A percentile compares a stretch with the other conserved stretches of the same genome.
These are phyloP conservation scores for Amphirosellinia nigrospora DNA, from an alignment of 495 filamentous ascomycete species.

Conservation along the genomic window DNA sequence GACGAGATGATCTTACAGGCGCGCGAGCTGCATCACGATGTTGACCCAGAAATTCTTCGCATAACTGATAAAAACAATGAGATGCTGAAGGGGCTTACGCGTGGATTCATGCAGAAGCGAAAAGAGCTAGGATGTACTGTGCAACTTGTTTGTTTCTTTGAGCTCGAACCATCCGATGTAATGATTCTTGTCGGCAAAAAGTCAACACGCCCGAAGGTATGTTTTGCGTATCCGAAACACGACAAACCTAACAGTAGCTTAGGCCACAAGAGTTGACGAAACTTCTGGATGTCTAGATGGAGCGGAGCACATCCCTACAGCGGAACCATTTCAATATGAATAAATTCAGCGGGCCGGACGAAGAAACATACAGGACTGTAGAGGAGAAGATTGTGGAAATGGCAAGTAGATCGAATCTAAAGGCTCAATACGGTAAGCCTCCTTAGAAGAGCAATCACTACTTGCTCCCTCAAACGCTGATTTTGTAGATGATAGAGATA, in stretches of 20 bases:
- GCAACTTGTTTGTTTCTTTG: slow-evolving; percentile 2
- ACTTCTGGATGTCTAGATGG: not conserved
- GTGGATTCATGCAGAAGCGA: not conserved
- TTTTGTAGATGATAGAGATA: too few relatives aligned
- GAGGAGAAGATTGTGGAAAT: not conserved
- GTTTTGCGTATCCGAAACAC: not conserved
- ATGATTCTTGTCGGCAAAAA: not conserved
- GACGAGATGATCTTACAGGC: not conserved
- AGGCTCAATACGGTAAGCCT: not conserved
- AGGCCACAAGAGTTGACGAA: not conserved
- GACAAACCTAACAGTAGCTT: not conserved
- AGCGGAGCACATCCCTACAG: not conserved
- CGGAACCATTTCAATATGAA: slow-evolving; percentile 5
- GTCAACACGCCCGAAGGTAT: not conserved
- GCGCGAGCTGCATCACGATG: not conserved
- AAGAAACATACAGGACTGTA: not conserved
- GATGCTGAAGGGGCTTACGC: not conserved
- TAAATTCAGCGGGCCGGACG: not conserved
- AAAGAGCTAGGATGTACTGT: not conserved
- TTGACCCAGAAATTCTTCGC: not conserved
- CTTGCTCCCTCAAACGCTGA: not conserved
- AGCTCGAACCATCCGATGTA: not conserved
- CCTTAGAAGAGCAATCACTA: not conserved
- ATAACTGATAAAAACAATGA: not conserved
- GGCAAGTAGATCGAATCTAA: not conserved